Evolutionary conservation across 257 asterid species (phyloP).

Genomic region (Prunella vulgaris): DNA sequence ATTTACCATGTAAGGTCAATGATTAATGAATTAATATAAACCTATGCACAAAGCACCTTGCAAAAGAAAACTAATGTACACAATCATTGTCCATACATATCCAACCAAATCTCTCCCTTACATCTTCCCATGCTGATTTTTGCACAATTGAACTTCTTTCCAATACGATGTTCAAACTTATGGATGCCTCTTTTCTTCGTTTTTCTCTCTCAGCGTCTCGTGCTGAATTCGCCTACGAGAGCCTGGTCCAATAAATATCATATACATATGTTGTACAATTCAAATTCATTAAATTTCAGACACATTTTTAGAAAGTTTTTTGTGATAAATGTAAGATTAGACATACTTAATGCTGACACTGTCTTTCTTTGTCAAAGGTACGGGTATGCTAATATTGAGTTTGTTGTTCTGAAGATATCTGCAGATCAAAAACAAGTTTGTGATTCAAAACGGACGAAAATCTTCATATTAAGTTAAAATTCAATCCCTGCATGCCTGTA

Average conservation of each 20-base stretch:
- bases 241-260: conserved; percentile 28
- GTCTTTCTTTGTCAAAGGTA: conserved; percentile 33
- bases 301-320: too few relatives aligned
- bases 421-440: conserved; percentile 10
- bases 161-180: not conserved
- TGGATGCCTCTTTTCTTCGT: not conserved
- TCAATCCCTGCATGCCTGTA: too few relatives aligned
- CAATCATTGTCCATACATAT: not conserved
- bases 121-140: not conserved
- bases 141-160: not conserved
- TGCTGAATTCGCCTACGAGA: too few relatives aligned
- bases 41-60: too few relatives aligned
- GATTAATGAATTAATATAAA: too few relatives aligned
- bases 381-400: conserved; percentile 43
- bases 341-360: conserved; percentile 46
- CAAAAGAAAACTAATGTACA: not conserved
- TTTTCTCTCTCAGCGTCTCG: not conserved
- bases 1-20: too few relatives aligned
- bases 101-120: conserved; percentile 12
- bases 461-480: not conserved
- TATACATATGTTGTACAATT: not conserved
- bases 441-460: too few relatives aligned
- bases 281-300: not conserved
- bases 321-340: too few relatives aligned
- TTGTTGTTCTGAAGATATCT: conserved; percentile 75